Conservation (phyloP, 768 basidiomycete species). For the Mycena pura region DNA sequence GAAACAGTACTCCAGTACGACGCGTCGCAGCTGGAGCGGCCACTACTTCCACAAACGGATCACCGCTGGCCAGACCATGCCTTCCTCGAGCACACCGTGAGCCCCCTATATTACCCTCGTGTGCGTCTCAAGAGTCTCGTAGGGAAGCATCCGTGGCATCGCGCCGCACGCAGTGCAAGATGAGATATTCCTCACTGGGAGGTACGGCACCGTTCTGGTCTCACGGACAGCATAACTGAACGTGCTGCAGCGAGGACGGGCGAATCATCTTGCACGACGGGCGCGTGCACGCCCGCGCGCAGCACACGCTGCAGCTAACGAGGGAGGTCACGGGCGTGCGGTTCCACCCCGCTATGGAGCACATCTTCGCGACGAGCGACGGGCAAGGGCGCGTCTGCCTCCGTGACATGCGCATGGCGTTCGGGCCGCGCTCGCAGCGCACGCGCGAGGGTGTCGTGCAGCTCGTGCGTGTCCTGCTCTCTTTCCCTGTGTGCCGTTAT, state of each 20-base stretch:
- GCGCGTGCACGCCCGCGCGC: conserved; percentile 50
- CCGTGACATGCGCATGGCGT: conserved; percentile 77
- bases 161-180: conserved; percentile 73
- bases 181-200: conserved; percentile 72
- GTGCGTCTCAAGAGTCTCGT: not conserved
- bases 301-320: conserved; percentile 57
- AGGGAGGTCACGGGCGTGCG: conserved; percentile 69
- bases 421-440: conserved; percentile 56
- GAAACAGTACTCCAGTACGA: conserved; percentile 61
- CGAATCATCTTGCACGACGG: conserved; percentile 67
- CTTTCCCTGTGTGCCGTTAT: conserved; percentile 3
- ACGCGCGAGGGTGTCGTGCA: conserved; percentile 62
- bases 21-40: conserved; percentile 43
- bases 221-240: conserved; percentile 13
- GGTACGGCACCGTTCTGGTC: conserved; percentile 46
- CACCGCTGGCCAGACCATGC: conserved; percentile 26
- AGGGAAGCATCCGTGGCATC: conserved; percentile 73
- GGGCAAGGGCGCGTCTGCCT: conserved; percentile 64
- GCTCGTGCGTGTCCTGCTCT: conserved; percentile 40
- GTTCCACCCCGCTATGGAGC: conserved; percentile 71
- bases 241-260: conserved; percentile 67
- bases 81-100: conserved; percentile 40
- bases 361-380: conserved; percentile 75
- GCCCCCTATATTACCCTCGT: conserved; percentile 30
- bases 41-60: conserved; percentile 15